Evolutionary conservation across 169 alveolate species (phyloP), one percentile per base, ranked within the genome.

Genomic region (Eimeria maxima): DNA sequence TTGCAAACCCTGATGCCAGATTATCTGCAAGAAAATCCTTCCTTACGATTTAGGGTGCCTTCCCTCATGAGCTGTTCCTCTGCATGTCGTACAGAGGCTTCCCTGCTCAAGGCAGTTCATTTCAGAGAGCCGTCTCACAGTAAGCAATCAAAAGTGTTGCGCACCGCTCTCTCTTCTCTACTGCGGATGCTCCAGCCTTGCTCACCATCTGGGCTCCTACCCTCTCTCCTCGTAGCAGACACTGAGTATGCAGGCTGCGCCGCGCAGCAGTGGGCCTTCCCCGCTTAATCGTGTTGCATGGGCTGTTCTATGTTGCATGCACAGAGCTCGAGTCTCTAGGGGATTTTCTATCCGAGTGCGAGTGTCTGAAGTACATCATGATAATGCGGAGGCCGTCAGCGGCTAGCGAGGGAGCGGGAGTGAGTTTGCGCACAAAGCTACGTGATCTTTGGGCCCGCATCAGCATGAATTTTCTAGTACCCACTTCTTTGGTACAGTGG

Each of bases 31-130:
- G 20, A n/a, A n/a, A 16, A 65, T 27, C 76, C 16, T n/a, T n/a
- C 18, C 24, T n/a, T 38, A 33, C 38, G 38, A 7, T 2, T 6
- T 7, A n/a, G 76, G 18, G 14, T 18, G 50, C 10, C 0, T 42
- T 27, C 86, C 86, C 14, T 3, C n/a, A 33, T 27, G 84, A 53
- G 47, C n/a, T 0, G 33, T 45, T 50, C 10, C 65, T 47, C 67
- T 44, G 57, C 20, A 27, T 55, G 92, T 24, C 38, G 44, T 27
- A 10, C 74, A 83, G 92, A 83, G 45, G 74, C 76, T 33, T 83
- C 92, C n/a, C 92, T 83, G 76, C 92, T 83, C 33, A 83, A 83
- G 57, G 92, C 92, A 13, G 76, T 57, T 29, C 92, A 83, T 20
- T 57, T 50, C 65, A 83, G 92, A 55, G 92, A 83, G 44, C 69